A percentile compares a stretch with the other conserved stretches of the same genome.
phyloP scores from a whole-genome alignment of 148 eudicot species.

The Rhododendron henanense region DNA sequence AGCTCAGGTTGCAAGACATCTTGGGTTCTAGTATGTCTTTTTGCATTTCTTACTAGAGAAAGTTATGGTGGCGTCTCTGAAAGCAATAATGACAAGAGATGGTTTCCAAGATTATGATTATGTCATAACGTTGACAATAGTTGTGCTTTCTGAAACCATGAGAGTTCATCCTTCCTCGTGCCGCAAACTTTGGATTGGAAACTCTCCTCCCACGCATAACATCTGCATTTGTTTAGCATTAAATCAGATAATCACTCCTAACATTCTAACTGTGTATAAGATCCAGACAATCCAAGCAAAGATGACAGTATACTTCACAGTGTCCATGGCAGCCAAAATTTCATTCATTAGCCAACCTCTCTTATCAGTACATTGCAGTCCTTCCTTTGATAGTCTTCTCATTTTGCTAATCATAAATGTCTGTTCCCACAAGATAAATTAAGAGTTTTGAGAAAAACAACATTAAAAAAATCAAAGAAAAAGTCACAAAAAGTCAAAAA shows the following conservation, averaged over 20 bases:
- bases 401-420: slow-evolving; percentile 44
- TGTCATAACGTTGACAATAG: too few species aligned
- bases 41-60: too few species aligned
- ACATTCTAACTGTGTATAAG: background rate
- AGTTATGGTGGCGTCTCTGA: too few species aligned
- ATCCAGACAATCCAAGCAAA: background rate
- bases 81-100: too few species aligned
- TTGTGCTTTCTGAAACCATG: too few species aligned
- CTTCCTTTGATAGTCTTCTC: slow-evolving; percentile 50
- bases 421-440: slow-evolving; percentile 19
- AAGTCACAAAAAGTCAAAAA: background rate
- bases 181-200: slow-evolving; percentile 46
- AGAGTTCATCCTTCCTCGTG: slow-evolving; percentile 30
- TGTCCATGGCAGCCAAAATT: slow-evolving; percentile 57
- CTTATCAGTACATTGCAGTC: slow-evolving; percentile 48
- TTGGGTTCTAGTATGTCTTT: too few species aligned
- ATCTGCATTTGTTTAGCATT: slow-evolving; percentile 30
- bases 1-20: too few species aligned
- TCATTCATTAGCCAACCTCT: slow-evolving; percentile 58
- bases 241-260: slow-evolving; percentile 7
- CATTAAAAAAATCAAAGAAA: background rate
- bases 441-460: background rate
- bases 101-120: too few species aligned
- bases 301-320: slow-evolving; percentile 40
- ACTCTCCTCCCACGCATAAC: slow-evolving; percentile 65